phyloP scores from a whole-genome alignment of 179 eudicot species.

The Drosera spatulata region DNA sequence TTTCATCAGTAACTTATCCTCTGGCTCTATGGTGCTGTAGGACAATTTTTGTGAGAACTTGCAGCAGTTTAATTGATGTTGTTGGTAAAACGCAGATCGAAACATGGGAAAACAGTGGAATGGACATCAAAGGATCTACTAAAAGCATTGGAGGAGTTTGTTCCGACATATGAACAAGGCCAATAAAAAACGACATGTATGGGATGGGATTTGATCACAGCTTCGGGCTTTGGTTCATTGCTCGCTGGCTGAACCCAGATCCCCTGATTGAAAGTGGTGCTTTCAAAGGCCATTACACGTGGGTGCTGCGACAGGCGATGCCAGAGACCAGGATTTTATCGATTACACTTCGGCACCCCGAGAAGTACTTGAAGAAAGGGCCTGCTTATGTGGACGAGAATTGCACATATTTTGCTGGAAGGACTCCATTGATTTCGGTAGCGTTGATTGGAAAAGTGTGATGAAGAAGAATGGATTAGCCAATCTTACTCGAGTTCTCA shows the following conservation, averaged over 20 bases:
- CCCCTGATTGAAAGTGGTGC: slow-evolving; percentile 98
- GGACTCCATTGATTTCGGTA: slow-evolving; percentile 91
- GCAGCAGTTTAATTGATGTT: slow-evolving; percentile 43
- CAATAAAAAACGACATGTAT: slow-evolving; percentile 82
- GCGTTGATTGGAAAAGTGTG: slow-evolving; percentile 70
- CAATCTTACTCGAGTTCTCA: slow-evolving; percentile 61
- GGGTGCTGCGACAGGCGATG: slow-evolving; percentile 95
- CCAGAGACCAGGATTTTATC: slow-evolving; percentile 75
- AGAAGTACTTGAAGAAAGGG: slow-evolving; percentile 85
- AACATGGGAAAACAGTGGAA: slow-evolving; percentile 87
- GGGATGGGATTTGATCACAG: slow-evolving; percentile 99
- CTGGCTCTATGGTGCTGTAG: no score
- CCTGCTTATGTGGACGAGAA: slow-evolving; percentile 94
- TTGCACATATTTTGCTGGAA: slow-evolving; percentile 97
- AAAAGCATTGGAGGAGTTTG: slow-evolving; percentile 76
- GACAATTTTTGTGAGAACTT: slow-evolving; percentile 2
- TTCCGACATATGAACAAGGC: slow-evolving; percentile 87
- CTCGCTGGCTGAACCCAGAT: slow-evolving; percentile 87
- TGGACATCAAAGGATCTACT: slow-evolving; percentile 92
- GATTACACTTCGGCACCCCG: slow-evolving; percentile 90
- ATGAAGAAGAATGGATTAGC: slow-evolving; percentile 68
- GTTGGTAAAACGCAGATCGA: slow-evolving; percentile 99
- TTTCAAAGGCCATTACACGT: slow-evolving; percentile 95
- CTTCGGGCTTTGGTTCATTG: slow-evolving; percentile 94
- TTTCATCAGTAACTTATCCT: no score